These are phyloP conservation scores for Myrica gale DNA, from an alignment of 306 rosid species.

Conservation along the genomic window DNA sequence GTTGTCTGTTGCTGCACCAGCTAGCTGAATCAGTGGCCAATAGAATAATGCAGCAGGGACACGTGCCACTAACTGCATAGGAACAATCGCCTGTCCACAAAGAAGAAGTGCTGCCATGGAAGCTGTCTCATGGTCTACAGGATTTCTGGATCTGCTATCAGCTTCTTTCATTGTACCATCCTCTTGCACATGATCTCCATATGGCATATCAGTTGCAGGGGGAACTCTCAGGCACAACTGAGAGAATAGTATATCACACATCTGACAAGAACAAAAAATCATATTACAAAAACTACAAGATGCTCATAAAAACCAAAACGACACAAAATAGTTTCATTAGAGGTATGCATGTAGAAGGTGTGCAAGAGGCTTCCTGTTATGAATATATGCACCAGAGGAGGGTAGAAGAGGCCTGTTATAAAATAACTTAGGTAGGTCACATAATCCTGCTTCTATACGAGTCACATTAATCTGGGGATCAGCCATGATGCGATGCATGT, in stretches of 20 bases:
- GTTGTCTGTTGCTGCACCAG: conserved; percentile 94
- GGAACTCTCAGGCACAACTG: conserved; percentile 92
- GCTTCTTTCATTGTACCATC: conserved; percentile 45
- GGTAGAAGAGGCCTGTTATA: too few relatives aligned
- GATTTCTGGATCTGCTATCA: conserved; percentile 50
- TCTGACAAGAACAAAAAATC: conserved; percentile 46
- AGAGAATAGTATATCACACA: conserved; percentile 95
- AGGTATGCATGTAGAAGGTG: neutral
- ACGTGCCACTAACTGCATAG: conserved; percentile 87
- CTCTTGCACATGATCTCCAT: conserved; percentile 62
- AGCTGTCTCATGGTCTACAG: conserved; percentile 62
- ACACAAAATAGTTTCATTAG: neutral
- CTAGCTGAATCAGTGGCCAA: conserved; percentile 97
- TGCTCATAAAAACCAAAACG: neutral
- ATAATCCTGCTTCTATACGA: neutral
- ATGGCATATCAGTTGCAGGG: conserved; percentile 49
- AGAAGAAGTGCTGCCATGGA: conserved; percentile 84
- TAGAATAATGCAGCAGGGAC: conserved; percentile 90
- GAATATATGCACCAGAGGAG: too few relatives aligned
- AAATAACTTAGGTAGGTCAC: neutral
- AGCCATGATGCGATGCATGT: conserved; percentile 19
- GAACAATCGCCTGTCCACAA: conserved; percentile 85
- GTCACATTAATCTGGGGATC: conserved; percentile 5
- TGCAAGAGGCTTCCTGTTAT: too few relatives aligned
- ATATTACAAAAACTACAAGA: neutral